Percentiles rank a stretch among this genome's conserved stretches.
Evolutionary conservation across 179 eudicot genomes (phyloP).

Genomic region (Beta corolliflora): DNA sequence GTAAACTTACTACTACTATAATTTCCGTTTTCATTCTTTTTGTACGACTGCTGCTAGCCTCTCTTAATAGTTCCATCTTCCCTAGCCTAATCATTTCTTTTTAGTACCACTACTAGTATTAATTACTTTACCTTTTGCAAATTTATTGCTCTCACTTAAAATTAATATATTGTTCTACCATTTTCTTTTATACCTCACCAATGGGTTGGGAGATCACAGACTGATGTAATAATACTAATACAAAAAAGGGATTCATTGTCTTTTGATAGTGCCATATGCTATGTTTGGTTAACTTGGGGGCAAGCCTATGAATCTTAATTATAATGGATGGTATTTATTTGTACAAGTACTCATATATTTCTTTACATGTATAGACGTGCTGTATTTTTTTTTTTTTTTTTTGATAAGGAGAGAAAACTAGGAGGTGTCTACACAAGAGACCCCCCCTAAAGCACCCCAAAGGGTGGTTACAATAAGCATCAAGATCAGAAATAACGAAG

Average conservation of each 20-base stretch:
- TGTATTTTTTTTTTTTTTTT: no score
- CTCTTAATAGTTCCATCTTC: not conserved
- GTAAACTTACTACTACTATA: not conserved
- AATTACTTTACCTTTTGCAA: not conserved
- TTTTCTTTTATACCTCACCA: not conserved
- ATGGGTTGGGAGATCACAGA: not conserved
- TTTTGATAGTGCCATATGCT: constrained; percentile 11
- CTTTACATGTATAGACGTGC: no score
- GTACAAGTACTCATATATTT: not conserved
- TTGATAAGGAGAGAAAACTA: no score
- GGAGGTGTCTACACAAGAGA: no score
- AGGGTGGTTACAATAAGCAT: no score
- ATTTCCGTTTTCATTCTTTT: not conserved
- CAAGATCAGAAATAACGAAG: no score
- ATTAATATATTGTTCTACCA: not conserved
- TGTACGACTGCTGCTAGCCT: not conserved
- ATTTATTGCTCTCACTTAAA: not conserved
- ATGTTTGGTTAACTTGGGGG: constrained; percentile 21
- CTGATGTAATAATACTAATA: no score
- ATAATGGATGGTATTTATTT: not conserved
- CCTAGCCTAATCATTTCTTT: constrained; percentile 5
- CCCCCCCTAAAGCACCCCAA: no score
- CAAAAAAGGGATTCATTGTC: constrained; percentile 1
- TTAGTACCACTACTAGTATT: not conserved
- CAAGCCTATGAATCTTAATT: not conserved